phyloP scores from a whole-genome alignment of 257 asterid species.

The Solanum tarijense region DNA sequence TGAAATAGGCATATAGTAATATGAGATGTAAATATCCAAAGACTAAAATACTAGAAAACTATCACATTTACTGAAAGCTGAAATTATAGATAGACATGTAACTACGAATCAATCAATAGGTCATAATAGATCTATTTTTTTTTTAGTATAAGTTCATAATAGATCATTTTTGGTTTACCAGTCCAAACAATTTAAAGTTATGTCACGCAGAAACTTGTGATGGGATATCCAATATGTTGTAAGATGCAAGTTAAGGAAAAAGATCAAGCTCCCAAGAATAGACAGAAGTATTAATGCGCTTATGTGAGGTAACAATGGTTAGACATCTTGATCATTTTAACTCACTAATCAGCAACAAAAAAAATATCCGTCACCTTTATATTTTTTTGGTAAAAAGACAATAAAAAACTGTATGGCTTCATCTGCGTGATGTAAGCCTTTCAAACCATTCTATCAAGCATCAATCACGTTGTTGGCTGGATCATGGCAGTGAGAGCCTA shows the following conservation, averaged over 20 bases:
- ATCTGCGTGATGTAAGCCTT: background rate
- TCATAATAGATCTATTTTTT: background rate
- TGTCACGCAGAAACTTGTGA: background rate
- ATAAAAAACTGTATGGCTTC: background rate
- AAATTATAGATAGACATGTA: background rate
- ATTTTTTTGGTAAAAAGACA: background rate
- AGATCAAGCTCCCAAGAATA: background rate
- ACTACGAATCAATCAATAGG: background rate
- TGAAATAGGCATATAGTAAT: conserved; percentile 5
- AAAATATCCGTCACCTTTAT: background rate
- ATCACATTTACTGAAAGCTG: background rate
- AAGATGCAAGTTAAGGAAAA: background rate
- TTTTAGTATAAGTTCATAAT: background rate
- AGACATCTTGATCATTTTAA: background rate
- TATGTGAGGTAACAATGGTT: background rate
- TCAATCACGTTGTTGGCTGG: background rate
- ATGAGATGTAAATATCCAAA: background rate
- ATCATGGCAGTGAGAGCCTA: background rate
- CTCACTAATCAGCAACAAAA: background rate
- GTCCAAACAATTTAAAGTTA: background rate
- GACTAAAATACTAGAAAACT: background rate
- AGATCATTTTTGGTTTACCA: background rate
- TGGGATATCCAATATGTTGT: background rate
- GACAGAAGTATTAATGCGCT: background rate
- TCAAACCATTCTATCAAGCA: background rate